Evolutionary conservation across 352 stramenopile species (phyloP), one percentile per base, ranked within the genome.

Genomic region (Phytophthora crassamura): DNA sequence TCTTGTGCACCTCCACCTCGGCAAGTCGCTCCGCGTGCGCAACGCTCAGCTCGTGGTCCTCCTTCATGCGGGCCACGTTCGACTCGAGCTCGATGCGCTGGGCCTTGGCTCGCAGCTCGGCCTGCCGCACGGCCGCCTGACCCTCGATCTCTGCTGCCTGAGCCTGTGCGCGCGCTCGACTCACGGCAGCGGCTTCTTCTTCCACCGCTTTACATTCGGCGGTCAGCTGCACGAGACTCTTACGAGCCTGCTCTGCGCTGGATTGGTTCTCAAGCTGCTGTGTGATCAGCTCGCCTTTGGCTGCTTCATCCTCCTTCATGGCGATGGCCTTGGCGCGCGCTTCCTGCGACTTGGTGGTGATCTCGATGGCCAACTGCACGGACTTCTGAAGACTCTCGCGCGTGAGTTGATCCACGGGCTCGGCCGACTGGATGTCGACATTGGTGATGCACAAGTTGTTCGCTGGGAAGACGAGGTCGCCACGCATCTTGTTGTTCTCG

Each of bases 381-480:
- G 82, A 91, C 60, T 91, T 92, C 60, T 94, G 85, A 33, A 94
- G 62, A 66, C 82, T 91, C 53, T 89, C 78, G 20, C 85, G 82
- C 4, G 85, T 94, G 35, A 88, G 65, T 9, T 78, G 71, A 16
- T 94, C 85, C 25, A 94, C 85, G 2, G 85, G 85, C 53, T 94
- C 85, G 20, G 84, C 85, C 7, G 82, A 90, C 40, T 94, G 85
- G 35, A 94, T 86, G 47, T 94, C 85, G 8, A 94, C 84, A 65
- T 94, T 94, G 0, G 85, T 94, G 69, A 94, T 86, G 52, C 78
- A 88, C 10, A 94, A 67, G 25, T 89, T 88, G 65, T 94, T 94
- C 33, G 83, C 78, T 2, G 82, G 76, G 59, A 94, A 94, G 22
- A 85, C 48, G 36, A 94, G 54, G 15, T 82, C 66, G n/a, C 64